Evolutionary conservation across 768 basidiomycete species (phyloP).

Genomic region (Agaricus subrufescens): DNA sequence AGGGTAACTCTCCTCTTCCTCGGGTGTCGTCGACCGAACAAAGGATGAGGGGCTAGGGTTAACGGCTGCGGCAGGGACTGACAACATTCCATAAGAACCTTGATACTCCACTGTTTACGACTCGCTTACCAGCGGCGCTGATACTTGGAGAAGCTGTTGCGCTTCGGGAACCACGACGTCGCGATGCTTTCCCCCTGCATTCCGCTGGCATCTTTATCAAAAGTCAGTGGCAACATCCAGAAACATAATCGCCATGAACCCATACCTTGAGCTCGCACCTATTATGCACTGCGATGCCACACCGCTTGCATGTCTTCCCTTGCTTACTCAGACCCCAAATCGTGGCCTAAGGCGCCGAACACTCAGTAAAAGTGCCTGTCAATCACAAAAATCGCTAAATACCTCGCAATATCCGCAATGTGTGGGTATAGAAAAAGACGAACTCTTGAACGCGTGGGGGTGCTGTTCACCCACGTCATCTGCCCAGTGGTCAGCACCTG

Average conservation of each 20-base stretch:
- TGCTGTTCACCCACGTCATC: constrained; percentile 69
- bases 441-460: constrained; percentile 80
- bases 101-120: neutral
- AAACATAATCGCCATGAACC: neutral
- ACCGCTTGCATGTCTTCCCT: constrained; percentile 78
- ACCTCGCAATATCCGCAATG: constrained; percentile 82
- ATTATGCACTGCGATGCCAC: constrained; percentile 74
- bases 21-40: constrained; percentile 32
- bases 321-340: constrained; percentile 88
- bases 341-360: constrained; percentile 45
- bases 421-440: constrained; percentile 83
- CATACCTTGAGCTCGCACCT: constrained; percentile 83
- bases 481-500: constrained; percentile 20
- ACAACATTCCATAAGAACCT: constrained; percentile 1
- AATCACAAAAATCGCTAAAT: neutral
- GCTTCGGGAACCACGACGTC: constrained; percentile 12
- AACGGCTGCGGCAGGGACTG: constrained; percentile 16
- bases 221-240: neutral
- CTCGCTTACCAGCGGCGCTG: constrained; percentile 19
- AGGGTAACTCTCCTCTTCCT: constrained; percentile 41
- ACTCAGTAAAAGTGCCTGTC: neutral
- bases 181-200: constrained; percentile 37
- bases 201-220: constrained; percentile 66
- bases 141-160: constrained; percentile 20
- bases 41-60: constrained; percentile 56